Conservation (phyloP, 177 flowering plant species). For the Vitis hybrid region DNA sequence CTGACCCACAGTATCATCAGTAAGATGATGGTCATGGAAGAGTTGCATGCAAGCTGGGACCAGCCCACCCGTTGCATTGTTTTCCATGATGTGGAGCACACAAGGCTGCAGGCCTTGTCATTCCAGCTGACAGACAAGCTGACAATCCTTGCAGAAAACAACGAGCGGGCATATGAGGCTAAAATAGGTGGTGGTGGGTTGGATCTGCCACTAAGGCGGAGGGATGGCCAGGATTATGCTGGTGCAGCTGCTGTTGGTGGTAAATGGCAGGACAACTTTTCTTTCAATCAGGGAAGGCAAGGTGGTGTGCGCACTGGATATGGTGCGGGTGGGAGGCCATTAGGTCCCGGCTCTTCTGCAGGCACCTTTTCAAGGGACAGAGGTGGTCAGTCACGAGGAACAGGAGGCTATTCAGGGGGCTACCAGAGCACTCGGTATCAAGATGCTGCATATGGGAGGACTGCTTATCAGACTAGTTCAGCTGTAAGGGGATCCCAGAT, state of each 20-base stretch:
- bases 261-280: conserved; percentile 65
- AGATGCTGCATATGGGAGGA: conserved; percentile 36
- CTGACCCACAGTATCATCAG: conserved; percentile 64
- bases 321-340: conserved; percentile 29
- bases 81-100: conserved; percentile 72
- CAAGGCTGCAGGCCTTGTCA: conserved; percentile 76
- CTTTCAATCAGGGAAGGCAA: conserved; percentile 52
- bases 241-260: conserved; percentile 36
- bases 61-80: conserved; percentile 71
- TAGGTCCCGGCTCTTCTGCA: conserved; percentile 37
- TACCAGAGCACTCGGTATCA: conserved; percentile 42
- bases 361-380: conserved; percentile 25
- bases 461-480: conserved; percentile 38
- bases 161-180: conserved; percentile 85
- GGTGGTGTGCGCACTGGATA: conserved; percentile 45
- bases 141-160: conserved; percentile 72
- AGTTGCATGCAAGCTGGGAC: conserved; percentile 94
- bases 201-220: conserved; percentile 66
- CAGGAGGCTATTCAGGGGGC: conserved; percentile 22
- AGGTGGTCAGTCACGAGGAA: conserved; percentile 6
- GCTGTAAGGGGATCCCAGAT: conserved; percentile 42
- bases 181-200: conserved; percentile 73
- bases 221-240: conserved; percentile 72
- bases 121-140: conserved; percentile 84
- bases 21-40: conserved; percentile 90